A percentile compares a stretch with the other conserved stretches of the same genome.
Conservation (phyloP, 768 basidiomycete genomes). For the Sporobolomyces roseus region DNA sequence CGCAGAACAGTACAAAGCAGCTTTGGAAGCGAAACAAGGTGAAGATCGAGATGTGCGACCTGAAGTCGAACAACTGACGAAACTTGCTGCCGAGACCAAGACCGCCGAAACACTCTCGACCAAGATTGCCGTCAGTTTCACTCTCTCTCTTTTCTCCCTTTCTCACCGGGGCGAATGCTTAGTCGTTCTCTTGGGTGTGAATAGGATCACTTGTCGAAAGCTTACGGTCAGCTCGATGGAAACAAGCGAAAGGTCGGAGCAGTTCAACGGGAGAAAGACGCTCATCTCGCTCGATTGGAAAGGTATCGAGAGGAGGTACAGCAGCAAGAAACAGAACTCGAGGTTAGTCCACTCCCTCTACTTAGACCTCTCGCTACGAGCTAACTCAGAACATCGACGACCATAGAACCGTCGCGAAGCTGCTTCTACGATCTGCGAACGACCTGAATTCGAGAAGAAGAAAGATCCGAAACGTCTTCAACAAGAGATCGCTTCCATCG, state of each 20-base stretch:
- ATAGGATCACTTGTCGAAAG: too few relatives aligned
- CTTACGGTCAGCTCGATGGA: too few relatives aligned
- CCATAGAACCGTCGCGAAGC: conserved; percentile 64
- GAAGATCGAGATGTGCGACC: conserved; percentile 55
- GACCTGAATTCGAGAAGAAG: conserved; percentile 49
- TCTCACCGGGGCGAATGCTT: too few relatives aligned
- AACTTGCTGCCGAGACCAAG: conserved; percentile 49
- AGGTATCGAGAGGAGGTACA: too few relatives aligned
- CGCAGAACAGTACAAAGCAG: conserved; percentile 18
- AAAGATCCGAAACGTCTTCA: conserved; percentile 50
- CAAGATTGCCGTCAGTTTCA: conserved; percentile 4
- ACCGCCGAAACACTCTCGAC: neutral
- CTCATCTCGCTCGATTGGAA: too few relatives aligned
- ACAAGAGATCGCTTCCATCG: conserved; percentile 61
- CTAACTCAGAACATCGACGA: neutral
- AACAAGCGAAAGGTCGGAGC: too few relatives aligned
- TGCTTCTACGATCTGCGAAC: conserved; percentile 62
- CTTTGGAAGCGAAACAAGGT: conserved; percentile 1
- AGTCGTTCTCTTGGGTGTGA: too few relatives aligned
- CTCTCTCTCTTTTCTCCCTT: neutral
- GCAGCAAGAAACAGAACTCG: too few relatives aligned
- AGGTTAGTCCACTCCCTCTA: too few relatives aligned
- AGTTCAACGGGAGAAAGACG: too few relatives aligned
- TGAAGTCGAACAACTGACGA: conserved; percentile 53
- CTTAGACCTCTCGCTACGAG: too few relatives aligned